These are phyloP conservation scores for Hymenoscyphus fructigenus DNA, from an alignment of 2,329 filamentous ascomycete species.

Conservation along the genomic window DNA sequence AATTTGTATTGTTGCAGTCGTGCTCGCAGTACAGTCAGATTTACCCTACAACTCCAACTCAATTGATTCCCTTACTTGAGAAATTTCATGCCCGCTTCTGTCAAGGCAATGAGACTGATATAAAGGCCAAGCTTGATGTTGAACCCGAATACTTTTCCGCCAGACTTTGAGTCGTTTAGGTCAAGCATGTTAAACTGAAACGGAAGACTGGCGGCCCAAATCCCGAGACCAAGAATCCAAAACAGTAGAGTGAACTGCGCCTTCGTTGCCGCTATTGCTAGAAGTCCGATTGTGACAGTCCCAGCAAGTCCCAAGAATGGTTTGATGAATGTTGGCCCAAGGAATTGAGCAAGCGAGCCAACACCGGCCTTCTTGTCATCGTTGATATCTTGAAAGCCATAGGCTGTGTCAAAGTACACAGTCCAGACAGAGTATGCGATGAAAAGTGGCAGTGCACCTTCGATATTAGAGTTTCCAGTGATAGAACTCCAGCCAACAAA, in stretches of 20 bases:
- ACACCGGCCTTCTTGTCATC: conserved; percentile 10
- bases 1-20: neutral
- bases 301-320: neutral
- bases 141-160: conserved; percentile 2
- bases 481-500: conserved; percentile 6
- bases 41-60: neutral
- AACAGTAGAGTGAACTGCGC: conserved; percentile 6
- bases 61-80: neutral
- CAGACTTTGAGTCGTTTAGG: neutral
- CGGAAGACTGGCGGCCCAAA: conserved; percentile 7
- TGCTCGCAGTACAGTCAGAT: neutral
- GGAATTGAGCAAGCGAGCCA: conserved; percentile 1
- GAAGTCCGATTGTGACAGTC: neutral
- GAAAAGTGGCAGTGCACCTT: conserved; percentile 1
- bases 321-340: neutral
- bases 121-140: conserved; percentile 10
- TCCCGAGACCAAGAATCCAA: conserved; percentile 7
- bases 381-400: conserved; percentile 7
- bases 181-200: conserved; percentile 1
- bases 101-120: neutral
- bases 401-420: conserved; percentile 5
- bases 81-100: conserved; percentile 2
- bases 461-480: neutral
- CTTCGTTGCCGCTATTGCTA: neutral
- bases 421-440: conserved; percentile 2